A percentile compares a stretch with the other conserved stretches of the same genome.
Conservation (phyloP, 768 basidiomycete species). For the Zangia roseola region DNA sequence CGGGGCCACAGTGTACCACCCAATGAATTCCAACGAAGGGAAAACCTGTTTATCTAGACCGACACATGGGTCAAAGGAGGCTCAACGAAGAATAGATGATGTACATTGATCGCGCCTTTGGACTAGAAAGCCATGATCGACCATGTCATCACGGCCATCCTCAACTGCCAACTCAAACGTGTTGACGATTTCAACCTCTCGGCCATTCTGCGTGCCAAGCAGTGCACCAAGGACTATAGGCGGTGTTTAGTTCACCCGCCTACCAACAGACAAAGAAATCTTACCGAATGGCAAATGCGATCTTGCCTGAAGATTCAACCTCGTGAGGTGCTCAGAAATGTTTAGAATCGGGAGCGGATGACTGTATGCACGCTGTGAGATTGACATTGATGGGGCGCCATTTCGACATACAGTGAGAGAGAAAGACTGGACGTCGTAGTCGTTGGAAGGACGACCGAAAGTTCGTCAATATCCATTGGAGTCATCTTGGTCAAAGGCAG, state of each 20-base stretch:
- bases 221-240: slow-evolving; percentile 86
- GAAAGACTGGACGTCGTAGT: slow-evolving; percentile 72
- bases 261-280: slow-evolving; percentile 15
- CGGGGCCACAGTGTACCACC: slow-evolving; percentile 93
- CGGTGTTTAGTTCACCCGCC: not conserved
- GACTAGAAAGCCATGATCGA: slow-evolving; percentile 81
- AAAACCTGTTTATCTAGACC: slow-evolving; percentile 93
- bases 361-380: slow-evolving; percentile 42
- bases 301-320: slow-evolving; percentile 73
- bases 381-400: not conserved
- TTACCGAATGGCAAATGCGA: slow-evolving; percentile 63
- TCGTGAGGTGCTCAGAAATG: slow-evolving; percentile 92
- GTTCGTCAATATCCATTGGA: slow-evolving; percentile 78
- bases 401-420: slow-evolving; percentile 60
- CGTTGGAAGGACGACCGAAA: slow-evolving; percentile 70
- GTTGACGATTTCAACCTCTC: slow-evolving; percentile 96
- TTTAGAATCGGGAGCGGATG: slow-evolving; percentile 96
- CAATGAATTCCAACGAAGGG: slow-evolving; percentile 94
- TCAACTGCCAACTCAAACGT: slow-evolving; percentile 84
- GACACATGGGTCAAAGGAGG: slow-evolving; percentile 5
- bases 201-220: slow-evolving; percentile 89
- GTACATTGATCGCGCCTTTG: slow-evolving; percentile 87
- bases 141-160: slow-evolving; percentile 50
- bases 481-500: slow-evolving; percentile 32
- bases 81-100: slow-evolving; percentile 12